These are phyloP conservation scores for Monilinia aucupariae DNA, from an alignment of 2,329 filamentous ascomycete genomes.

Conservation along the genomic window DNA sequence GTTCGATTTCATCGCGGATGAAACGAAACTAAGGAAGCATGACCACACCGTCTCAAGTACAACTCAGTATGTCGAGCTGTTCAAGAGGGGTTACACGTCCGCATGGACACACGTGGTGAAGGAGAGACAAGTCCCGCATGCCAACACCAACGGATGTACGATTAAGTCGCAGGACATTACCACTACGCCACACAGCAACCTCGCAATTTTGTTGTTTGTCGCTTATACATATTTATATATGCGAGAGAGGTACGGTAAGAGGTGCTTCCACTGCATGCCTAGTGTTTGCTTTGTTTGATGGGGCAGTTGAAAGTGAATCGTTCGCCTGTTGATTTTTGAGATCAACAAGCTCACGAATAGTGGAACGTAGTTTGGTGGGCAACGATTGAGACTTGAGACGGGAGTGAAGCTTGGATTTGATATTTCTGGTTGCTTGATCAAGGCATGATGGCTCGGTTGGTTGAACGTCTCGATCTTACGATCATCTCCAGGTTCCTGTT, in stretches of 20 bases:
- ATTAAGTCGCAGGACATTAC: conserved; percentile 3
- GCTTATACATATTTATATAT: background rate
- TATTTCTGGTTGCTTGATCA: background rate
- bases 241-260: background rate
- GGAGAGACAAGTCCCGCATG: conserved; percentile 9
- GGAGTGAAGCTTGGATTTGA: background rate
- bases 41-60: background rate
- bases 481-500: background rate
- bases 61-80: background rate
- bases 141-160: conserved; percentile 2
- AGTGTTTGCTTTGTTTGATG: background rate
- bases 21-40: background rate
- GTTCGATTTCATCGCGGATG: background rate
- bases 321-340: background rate
- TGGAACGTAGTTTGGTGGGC: background rate
- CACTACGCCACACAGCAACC: conserved; percentile 3
- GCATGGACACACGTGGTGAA: background rate
- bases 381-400: background rate
- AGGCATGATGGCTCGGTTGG: background rate
- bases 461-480: background rate
- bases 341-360: background rate
- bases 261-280: background rate
- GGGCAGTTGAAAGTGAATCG: background rate
- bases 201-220: background rate
- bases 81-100: background rate